Evolutionary conservation across 768 basidiomycete genomes (phyloP), one percentile per base, ranked within the genome.

Genomic region (Bullera alba): DNA sequence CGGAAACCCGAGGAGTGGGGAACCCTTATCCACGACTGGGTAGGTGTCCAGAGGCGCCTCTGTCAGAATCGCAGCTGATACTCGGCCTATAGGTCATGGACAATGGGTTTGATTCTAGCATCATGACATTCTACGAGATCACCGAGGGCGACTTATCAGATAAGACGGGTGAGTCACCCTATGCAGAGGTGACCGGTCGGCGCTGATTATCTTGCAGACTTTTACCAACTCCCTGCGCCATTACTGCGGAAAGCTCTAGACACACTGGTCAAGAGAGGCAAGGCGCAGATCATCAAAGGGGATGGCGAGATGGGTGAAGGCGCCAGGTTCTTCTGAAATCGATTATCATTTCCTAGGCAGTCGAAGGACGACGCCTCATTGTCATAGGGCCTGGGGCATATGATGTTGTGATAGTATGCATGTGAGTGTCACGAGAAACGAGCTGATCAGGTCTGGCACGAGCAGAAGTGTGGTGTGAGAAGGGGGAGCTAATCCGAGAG

Each of bases 71-170:
- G 35, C 22, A 38, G 3, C 19, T 38, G 36, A 55, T 8, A 8
- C 8, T 38, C 28, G 38, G 39, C 47, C 7, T 36, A 12, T 53
- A 75, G 74, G 58, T 76, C 35, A 61, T 57, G 3, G 73, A 73
- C 6, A 73, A 72, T 22, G 76, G 76, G 0, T 64, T 72, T 46
- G 67, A 53, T 5, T 65, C 65, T 22, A 66, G 63, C 12, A 74
- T 77, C 55, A 57, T 77, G 62, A 77, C 76, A 0, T 73, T 76
- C 44, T 75, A 73, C 54, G 76, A 77, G 47, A 60, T 77, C 10
- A 72, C 70, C 2, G 73, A 76, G 26, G 73, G 72, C 16, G 72
- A 73, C 48, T 44, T 73, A 41, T 63, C 68, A 14, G 56, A 72
- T 51, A 65, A 60, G 16, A 71, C 67, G 28, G 71, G 65, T 68